Percentiles rank a stretch among this genome's conserved stretches.
Conservation (phyloP, 2,329 filamentous ascomycete species). For the Ophiocordyceps camponoti-leonardi region DNA sequence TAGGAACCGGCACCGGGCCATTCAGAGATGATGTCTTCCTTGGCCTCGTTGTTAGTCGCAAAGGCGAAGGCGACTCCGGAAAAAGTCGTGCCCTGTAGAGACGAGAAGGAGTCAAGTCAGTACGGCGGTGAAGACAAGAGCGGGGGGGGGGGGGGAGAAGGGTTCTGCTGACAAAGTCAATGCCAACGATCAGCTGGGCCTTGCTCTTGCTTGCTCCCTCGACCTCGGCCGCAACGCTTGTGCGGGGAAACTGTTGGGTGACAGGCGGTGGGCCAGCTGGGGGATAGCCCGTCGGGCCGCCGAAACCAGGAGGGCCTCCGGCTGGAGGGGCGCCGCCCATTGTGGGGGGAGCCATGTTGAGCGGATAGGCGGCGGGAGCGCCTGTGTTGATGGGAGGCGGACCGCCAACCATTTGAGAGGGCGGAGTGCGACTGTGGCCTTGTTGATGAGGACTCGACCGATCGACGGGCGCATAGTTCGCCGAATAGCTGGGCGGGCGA, state of each 20-base stretch:
- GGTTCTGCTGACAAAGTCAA: conserved; percentile 70
- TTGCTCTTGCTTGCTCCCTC: conserved; percentile 82
- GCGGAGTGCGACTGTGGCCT: conserved; percentile 34
- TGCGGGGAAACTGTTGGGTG: conserved; percentile 24
- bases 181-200: conserved; percentile 93
- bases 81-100: conserved; percentile 73
- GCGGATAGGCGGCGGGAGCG: conserved; percentile 43
- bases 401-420: conserved; percentile 43
- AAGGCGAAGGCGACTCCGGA: conserved; percentile 96
- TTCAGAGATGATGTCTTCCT: conserved; percentile 97
- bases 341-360: conserved; percentile 23
- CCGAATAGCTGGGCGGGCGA: conserved; percentile 46
- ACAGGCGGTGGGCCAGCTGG: conserved; percentile 22
- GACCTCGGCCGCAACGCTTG: conserved; percentile 50
- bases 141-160: not conserved
- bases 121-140: too few relatives aligned
- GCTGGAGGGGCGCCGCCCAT: conserved; percentile 19
- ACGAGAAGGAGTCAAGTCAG: not conserved
- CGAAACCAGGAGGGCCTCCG: conserved; percentile 28
- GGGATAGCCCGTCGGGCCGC: conserved; percentile 28
- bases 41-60: conserved; percentile 90
- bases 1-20: conserved; percentile 97
- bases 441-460: conserved; percentile 33
- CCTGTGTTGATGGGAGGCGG: conserved; percentile 52
- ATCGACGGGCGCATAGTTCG: conserved; percentile 33